Evolutionary conservation across 108 stramenopile species (phyloP).

Genomic region (Mayamaea pseudoterrestris): DNA sequence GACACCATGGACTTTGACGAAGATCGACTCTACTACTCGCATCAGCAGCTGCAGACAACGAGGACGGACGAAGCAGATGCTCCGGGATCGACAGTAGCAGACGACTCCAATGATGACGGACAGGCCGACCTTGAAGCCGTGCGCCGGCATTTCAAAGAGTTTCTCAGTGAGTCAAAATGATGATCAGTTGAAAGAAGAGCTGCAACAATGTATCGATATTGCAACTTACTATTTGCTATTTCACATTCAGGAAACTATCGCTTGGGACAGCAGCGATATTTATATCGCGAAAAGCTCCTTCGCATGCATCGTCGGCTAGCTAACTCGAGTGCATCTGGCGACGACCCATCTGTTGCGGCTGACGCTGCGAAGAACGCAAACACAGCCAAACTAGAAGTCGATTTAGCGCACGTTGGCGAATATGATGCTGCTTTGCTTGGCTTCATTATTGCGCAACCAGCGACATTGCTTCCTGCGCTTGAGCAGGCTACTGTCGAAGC

Average conservation of each 20-base stretch:
- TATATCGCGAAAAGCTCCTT: slow-evolving; percentile 68
- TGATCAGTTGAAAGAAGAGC: too few species aligned
- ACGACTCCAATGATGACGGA: slow-evolving; percentile 12
- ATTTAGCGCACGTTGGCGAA: slow-evolving; percentile 75
- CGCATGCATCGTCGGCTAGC: slow-evolving; percentile 66
- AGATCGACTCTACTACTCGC: slow-evolving; percentile 72
- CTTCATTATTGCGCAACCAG: slow-evolving; percentile 50
- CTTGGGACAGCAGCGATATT: slow-evolving; percentile 50
- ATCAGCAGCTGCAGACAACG: slow-evolving; percentile 57
- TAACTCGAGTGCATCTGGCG: slow-evolving; percentile 7
- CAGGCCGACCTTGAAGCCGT: slow-evolving; percentile 41
- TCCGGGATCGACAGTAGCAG: not conserved
- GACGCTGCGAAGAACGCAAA: slow-evolving; percentile 21
- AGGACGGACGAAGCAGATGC: slow-evolving; percentile 4
- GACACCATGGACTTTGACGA: slow-evolving; percentile 81
- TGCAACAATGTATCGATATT: not conserved
- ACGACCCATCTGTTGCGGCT: not conserved
- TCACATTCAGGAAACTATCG: slow-evolving; percentile 60
- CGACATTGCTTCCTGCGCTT: slow-evolving; percentile 46
- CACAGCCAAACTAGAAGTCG: slow-evolving; percentile 41
- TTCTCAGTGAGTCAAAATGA: slow-evolving; percentile 47
- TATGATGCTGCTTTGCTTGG: slow-evolving; percentile 75
- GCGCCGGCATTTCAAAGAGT: slow-evolving; percentile 76
- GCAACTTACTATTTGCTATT: not conserved
- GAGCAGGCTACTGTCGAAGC: slow-evolving; percentile 71